Evolutionary conservation across 2,329 filamentous ascomycete species (phyloP).

Genomic region (Beauveria rudraprayagi): DNA sequence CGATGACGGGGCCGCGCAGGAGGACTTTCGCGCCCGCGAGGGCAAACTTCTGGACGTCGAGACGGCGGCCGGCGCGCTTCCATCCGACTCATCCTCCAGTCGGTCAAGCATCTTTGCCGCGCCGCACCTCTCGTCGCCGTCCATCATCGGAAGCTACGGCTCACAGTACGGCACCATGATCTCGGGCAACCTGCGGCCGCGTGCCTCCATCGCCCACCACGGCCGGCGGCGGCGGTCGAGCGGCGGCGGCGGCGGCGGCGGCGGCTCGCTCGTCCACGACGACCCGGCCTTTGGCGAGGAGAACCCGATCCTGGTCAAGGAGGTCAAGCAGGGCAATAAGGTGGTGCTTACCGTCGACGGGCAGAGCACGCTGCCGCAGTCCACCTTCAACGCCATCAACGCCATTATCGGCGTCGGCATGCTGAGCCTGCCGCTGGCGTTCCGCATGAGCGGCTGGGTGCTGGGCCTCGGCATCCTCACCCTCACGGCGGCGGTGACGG

Average conservation of each 20-base stretch:
- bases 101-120: conserved; percentile 45
- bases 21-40: conserved; percentile 37
- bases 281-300: conserved; percentile 46
- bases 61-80: conserved; percentile 22
- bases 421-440: conserved; percentile 77
- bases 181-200: conserved; percentile 23
- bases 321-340: conserved; percentile 80
- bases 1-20: conserved; percentile 7
- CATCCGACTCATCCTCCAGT: conserved; percentile 16
- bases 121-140: conserved; percentile 57
- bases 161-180: conserved; percentile 48
- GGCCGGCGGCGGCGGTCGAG: conserved; percentile 22
- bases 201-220: conserved; percentile 38
- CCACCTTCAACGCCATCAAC: conserved; percentile 93
- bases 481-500: conserved; percentile 67
- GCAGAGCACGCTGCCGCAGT: conserved; percentile 92
- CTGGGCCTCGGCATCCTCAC: conserved; percentile 68
- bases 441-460: conserved; percentile 84
- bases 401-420: conserved; percentile 86
- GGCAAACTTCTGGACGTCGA: conserved; percentile 39
- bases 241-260: conserved; percentile 23
- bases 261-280: conserved; percentile 22
- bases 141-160: conserved; percentile 64
- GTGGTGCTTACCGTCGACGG: conserved; percentile 79
- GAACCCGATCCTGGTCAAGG: conserved; percentile 77